Base-by-base conservation (phyloP, 192 early-diverging fungal genomes). In the Coemansia sp. region DNA sequence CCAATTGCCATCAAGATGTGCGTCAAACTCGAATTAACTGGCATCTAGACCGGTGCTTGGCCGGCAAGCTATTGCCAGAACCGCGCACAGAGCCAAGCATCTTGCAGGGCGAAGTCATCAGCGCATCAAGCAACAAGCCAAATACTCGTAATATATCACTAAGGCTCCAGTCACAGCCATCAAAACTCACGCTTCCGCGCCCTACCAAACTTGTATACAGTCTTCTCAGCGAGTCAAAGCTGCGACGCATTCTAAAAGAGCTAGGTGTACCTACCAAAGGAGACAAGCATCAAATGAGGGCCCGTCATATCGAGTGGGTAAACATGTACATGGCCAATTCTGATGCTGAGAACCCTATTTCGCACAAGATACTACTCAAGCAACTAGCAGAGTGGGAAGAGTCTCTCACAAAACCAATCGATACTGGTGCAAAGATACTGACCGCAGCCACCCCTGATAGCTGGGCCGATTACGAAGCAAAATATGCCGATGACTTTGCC, bases 151-250 rank as follows among this genome's bases (percentile, higher is more conserved):
- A 16, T 25, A 19, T 25, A 58, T 8, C 59, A 38, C 64, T 52
- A 49, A 74, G 44, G 25, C 32, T 69, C 10, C 54, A 62, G 21
- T 27, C 50, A 22, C 16, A 32, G 53, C 22, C 64, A 8, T 16
- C 66, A 4, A 62, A 65, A 28, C 55, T 56, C 44, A 32, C 54
- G 21, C 68, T 81, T 53, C 73, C 78, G 5, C 56, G 58, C 48
- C 81, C 81, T 5, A 83, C 76, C 30, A 83, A 83, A 64, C 69
- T 83, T 44, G 81, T 69, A 0, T 83, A 83, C 60, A 78, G 69
- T 30, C 52, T 83, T 26, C 22, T 83, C 34, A 78, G 68, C 54
- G 81, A 83, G 41, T 54, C 72, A 16, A 74, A 78, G 69, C 66
- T 83, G 19, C 76, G 81, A 6, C 71, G 72, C 14, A 74, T 67